Evolutionary conservation across 2,329 filamentous ascomycete genomes (phyloP), one percentile per base, ranked within the genome.

Genomic region (Sordariomycetes sp.): DNA sequence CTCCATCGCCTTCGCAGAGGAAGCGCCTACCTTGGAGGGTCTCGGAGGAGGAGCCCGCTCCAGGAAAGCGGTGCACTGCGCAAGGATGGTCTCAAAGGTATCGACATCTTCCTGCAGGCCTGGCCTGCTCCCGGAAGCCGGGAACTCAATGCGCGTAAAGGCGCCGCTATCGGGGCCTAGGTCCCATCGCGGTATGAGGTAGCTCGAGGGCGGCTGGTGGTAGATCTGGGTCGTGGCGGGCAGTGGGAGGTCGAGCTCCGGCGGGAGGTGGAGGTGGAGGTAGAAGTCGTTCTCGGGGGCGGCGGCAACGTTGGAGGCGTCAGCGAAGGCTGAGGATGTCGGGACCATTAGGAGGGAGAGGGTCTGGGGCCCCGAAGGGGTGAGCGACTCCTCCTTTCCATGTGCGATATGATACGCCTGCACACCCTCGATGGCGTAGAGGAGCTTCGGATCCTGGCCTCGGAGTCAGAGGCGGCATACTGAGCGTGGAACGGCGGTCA

Each of bases 181-280:
- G 66, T 97, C 92, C 90, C 92, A 96, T 62, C 92, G 85, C 17
- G 94, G 94, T 61, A 99, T 96, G 53, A 97, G 77, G 67, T 97
- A 97, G 75, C 89, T 95, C 61, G 79, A 84, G 0, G 92, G 92
- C 7, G 91, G 90, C 72, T 97, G 90, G 70, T 96, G 90, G 73
- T 96, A 97, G 68, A 99, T 94, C 69, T 97, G 92, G 0, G 94
- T 97, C 0, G 91, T 97, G 20, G 92, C 92, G 13, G 94, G 94
- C 15, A 97, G 79, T 6, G 94, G 89, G 6, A 97, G 81, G 65
- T 97, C 92, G 64, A 99, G 83, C 76, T 96, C 92, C 22, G 92
- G 92, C 15, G 92, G 91, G 10, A 97, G 83, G 65, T 96, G 90
- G 25, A 99, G 82, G 70, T 97, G 92, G 5, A 99, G 83, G 69